Conservation (phyloP, 192 early-diverging fungal species). For the Entomortierella lignicola region DNA sequence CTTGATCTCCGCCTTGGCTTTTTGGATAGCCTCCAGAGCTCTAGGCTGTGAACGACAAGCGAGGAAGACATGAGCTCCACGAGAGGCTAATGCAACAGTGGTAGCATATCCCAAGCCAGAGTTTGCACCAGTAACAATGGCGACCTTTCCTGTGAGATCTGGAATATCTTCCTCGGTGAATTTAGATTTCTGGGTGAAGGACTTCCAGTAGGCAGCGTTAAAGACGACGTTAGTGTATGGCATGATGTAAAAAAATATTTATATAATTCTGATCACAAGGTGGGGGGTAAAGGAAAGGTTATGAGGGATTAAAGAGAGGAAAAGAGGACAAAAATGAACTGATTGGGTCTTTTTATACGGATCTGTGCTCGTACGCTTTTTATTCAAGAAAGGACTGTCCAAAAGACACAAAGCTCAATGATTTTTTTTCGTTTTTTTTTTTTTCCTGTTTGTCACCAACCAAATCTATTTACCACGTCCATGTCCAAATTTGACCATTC, state of each 20-base stretch:
- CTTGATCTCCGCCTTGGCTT: conserved; percentile 16
- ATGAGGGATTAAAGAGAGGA: too few species aligned
- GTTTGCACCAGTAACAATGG: conserved; percentile 63
- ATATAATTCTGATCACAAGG: neutral
- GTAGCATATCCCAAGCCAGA: conserved; percentile 53
- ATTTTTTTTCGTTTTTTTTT: too few species aligned
- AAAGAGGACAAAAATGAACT: too few species aligned
- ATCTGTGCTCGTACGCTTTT: too few species aligned
- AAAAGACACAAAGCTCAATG: too few species aligned
- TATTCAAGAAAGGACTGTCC: too few species aligned
- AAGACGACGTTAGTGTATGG: conserved; percentile 43
- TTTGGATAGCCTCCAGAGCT: conserved; percentile 29
- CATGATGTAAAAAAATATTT: conserved; percentile 4
- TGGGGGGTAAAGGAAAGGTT: neutral
- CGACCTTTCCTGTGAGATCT: conserved; percentile 57
- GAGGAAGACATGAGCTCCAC: conserved; percentile 37
- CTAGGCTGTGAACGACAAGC: conserved; percentile 24
- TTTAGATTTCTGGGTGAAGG: conserved; percentile 19
- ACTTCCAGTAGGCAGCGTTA: conserved; percentile 44
- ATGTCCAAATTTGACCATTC: too few species aligned
- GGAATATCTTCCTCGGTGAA: conserved; percentile 50
- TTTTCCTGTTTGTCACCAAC: too few species aligned
- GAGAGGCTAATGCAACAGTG: conserved; percentile 32
- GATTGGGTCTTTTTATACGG: too few species aligned
- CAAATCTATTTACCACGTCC: too few species aligned